Conservation (phyloP, 306 rosid species). For the Geum urbanum region DNA sequence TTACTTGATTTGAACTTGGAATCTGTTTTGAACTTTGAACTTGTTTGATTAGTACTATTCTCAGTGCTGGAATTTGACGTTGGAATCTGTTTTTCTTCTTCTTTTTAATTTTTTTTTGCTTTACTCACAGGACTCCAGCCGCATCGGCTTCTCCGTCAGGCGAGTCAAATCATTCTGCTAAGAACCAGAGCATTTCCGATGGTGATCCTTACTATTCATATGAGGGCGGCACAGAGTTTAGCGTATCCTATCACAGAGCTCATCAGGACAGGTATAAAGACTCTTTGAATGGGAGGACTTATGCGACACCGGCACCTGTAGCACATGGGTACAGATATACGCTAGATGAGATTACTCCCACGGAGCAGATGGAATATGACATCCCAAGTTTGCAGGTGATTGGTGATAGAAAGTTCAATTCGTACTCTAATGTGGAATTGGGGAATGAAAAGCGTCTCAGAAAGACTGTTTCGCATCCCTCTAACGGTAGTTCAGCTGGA, state of each 20-base stretch:
- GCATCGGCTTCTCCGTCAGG: slow-evolving; percentile 63
- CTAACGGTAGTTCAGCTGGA: slow-evolving; percentile 33
- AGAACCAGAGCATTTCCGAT: slow-evolving; percentile 39
- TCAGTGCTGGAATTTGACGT: slow-evolving; percentile 24
- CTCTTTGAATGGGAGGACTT: slow-evolving; percentile 36
- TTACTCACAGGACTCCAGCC: slow-evolving; percentile 64
- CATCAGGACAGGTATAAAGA: slow-evolving; percentile 31
- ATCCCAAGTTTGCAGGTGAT: slow-evolving; percentile 43
- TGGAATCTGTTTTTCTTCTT: no score
- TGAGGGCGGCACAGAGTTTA: slow-evolving; percentile 58
- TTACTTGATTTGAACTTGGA: slow-evolving; percentile 12
- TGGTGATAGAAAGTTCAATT: slow-evolving; percentile 51
- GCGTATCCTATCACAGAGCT: slow-evolving; percentile 53
- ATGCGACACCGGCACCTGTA: slow-evolving; percentile 34
- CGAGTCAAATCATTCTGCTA: slow-evolving; percentile 54
- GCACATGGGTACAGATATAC: slow-evolving; percentile 48
- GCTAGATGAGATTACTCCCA: slow-evolving; percentile 45
- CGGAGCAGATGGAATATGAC: slow-evolving; percentile 29
- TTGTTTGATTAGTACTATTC: not conserved
- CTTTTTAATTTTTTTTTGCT: slow-evolving; percentile 27
- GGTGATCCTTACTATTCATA: slow-evolving; percentile 45
- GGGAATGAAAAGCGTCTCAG: slow-evolving; percentile 41
- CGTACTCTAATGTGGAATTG: slow-evolving; percentile 41
- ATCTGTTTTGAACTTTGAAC: not conserved
- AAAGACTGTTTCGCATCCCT: slow-evolving; percentile 32